Evolutionary conservation across 148 eudicot species (phyloP), one percentile per base, ranked within the genome.

Genomic region (Silene uniflora): DNA sequence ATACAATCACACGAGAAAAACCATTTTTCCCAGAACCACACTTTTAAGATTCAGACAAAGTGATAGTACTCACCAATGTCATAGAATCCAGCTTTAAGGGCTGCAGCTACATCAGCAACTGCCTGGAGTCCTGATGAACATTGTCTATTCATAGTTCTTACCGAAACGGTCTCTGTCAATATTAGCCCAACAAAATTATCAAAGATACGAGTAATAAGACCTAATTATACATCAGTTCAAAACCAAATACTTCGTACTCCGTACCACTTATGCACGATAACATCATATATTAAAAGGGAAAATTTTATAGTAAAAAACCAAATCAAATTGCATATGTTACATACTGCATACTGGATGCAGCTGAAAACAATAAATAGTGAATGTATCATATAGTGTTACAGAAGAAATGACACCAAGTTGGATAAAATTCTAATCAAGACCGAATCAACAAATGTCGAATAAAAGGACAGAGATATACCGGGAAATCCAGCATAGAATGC

Each of bases 111-210:
- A 88, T 95, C 99, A 71, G 99, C 99, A 79, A 95, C 97, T 72
- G 98, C 99, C 82, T 95, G 99, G 77, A 95, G 98, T n/a, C 99
- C 99, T 16, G 99, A 95, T 69, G 99, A 92, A 78, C 99, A 95
- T 80, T 95, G 99, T 84, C 98, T 90, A 74, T 95, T 95, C 73
- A 95, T 98, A 23, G 98, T 95, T 77, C 98, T 89, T 59, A 95
- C 78, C 11, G 99, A 89, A 70, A 95, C 99, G 67, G 89, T 95
- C 69, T 95, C 99, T 95, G 85, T 65, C 16, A 21, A 72, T 62
- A 71, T 54, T 2, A 64, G 9, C 29, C 44, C 59, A 64, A 22
- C 17, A 19, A 10, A n/a, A n/a, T n/a, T n/a, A 70, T 39, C 19
- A 42, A 42, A n/a, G 27, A 55, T 9, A 9, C 24, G 21, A 13